Base-by-base conservation (phyloP, 495 filamentous ascomycete genomes). In the Neurospora sp. region DNA sequence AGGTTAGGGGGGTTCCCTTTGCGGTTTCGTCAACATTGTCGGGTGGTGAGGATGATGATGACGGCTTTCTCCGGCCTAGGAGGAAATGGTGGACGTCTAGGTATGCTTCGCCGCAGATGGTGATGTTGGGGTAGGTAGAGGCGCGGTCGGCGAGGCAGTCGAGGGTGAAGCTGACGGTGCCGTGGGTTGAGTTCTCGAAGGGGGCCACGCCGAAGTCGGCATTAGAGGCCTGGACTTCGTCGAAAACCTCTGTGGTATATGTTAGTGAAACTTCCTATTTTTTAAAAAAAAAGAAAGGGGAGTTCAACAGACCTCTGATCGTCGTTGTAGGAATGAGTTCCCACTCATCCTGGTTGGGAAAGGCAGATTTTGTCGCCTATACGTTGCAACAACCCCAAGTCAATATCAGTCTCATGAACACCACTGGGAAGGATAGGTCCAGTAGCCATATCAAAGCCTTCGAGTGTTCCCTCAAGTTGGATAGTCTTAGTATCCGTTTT, bases 181-280 rank as follows among this genome's bases (percentile, higher is more conserved):
- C 96, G 82, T 98, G 96, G 76, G 94, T 94, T 11, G 91, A 94
- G 82, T 99, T 99, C 82, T 99, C 96, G 83, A 96, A 94, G 39
- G 96, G 96, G 18, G 98, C 92, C 5, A 99, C 92, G 73, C 94
- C 95, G 77, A 89, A 91, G 73, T 85, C 81, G 0, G 87, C 86
- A 31, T 80, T 73, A 73, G 87, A 82, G 16, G 86, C 84, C 81
- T 97, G 94, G 23, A 97, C 90, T 18, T 88, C 86, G 39, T 87
- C 84, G 80, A 98, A 97, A 74, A 96, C 89, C 74, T 95, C 94
- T 88, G 84, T 73, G 31, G 46, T 2, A 23, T 31, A 18, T 27
- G 39, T 73, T 66, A 46, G 39, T 73, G 27, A 54, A 69, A 42
- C 4, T 72, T 69, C 12, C 16, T 37, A 2, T 70, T 6, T 44